These are phyloP conservation scores for Trichocladium uniseriatum DNA, from an alignment of 495 filamentous ascomycete species.

Conservation along the genomic window DNA sequence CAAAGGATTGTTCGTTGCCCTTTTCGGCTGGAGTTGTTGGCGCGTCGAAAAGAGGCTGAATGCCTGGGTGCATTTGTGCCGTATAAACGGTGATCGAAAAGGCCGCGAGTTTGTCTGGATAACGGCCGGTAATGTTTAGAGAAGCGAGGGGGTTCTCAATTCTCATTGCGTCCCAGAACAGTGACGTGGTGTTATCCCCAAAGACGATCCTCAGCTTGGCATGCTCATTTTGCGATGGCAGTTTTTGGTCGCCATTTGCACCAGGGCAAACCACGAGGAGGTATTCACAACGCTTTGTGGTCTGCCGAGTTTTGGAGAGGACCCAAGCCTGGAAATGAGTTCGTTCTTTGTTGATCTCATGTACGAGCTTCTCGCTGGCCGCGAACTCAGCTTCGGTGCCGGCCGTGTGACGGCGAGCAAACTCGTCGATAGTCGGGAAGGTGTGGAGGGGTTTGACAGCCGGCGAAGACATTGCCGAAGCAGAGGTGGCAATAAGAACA, in stretches of 20 bases:
- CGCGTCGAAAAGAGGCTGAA: too few relatives aligned
- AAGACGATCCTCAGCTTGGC: neutral
- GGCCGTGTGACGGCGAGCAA: neutral
- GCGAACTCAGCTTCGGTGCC: constrained; percentile 8
- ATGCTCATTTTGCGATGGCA: neutral
- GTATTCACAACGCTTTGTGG: neutral
- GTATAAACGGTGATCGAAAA: neutral
- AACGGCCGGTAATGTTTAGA: neutral
- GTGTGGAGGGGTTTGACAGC: neutral
- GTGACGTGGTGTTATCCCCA: neutral
- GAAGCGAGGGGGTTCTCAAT: neutral
- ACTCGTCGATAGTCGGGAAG: neutral
- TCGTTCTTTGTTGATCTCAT: neutral
- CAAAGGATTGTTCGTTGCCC: neutral
- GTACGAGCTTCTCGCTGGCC: neutral
- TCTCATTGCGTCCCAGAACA: neutral
- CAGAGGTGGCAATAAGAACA: too few relatives aligned
- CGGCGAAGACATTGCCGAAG: neutral
- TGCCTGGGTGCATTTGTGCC: neutral
- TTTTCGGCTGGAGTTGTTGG: too few relatives aligned
- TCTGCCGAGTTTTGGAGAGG: neutral
- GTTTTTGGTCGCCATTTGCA: neutral
- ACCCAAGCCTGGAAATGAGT: constrained; percentile 2
- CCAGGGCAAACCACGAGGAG: neutral
- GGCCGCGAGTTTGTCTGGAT: neutral